Evolutionary conservation across 2,329 filamentous ascomycete species (phyloP).

Genomic region (Lasiodiplodia hormozganensis): DNA sequence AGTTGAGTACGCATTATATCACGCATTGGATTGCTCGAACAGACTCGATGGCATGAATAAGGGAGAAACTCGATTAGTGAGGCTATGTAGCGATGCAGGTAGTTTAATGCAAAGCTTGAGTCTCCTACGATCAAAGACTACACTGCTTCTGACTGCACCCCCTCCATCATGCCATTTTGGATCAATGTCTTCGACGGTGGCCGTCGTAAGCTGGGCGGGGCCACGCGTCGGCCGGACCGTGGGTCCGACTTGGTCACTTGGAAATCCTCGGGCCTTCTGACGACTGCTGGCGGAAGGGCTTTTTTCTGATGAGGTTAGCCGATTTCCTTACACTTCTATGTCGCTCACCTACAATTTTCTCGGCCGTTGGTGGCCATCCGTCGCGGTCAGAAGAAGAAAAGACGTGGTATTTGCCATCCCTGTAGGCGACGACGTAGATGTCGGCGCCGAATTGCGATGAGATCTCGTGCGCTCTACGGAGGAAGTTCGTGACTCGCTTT

Average conservation of each 20-base stretch:
- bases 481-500: not conserved
- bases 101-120: not conserved
- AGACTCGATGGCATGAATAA: too few species aligned
- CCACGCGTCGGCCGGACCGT: not conserved
- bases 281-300: not conserved
- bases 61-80: too few species aligned
- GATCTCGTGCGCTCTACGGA: slow-evolving; percentile 1
- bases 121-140: not conserved
- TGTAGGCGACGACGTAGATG: not conserved
- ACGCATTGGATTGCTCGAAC: too few species aligned
- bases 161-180: not conserved
- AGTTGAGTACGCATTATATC: not conserved
- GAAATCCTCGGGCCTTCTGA: not conserved
- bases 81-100: too few species aligned
- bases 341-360: not conserved
- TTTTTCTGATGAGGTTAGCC: not conserved
- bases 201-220: not conserved
- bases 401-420: not conserved
- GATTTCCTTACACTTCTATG: not conserved
- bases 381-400: not conserved
- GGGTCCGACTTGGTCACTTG: not conserved
- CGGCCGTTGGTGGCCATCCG: not conserved
- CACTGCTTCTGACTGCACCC: not conserved
- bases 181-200: not conserved
- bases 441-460: not conserved